phyloP scores from a whole-genome alignment of 1,139 yeast genomes.

The Komagataea norvegica region DNA sequence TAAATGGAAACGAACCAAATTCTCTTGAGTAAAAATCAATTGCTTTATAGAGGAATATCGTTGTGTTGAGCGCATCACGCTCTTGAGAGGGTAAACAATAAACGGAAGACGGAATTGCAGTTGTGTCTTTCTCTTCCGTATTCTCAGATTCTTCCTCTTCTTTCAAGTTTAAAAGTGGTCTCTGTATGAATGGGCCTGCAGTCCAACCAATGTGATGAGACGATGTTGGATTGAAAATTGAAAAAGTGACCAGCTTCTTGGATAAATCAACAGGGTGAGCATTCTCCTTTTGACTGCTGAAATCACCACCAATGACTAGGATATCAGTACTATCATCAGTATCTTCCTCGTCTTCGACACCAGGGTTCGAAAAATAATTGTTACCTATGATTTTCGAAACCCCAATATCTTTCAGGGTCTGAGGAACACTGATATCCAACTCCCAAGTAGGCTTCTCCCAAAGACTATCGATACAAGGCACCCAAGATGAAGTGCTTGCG shows the following conservation, averaged over 20 bases:
- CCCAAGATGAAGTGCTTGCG: constrained; percentile 88
- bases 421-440: constrained; percentile 74
- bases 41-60: constrained; percentile 71
- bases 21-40: constrained; percentile 81
- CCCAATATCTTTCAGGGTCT: constrained; percentile 72
- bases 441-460: constrained; percentile 95
- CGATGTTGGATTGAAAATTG: constrained; percentile 79
- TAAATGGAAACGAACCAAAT: constrained; percentile 90
- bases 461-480: constrained; percentile 87
- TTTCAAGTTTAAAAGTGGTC: constrained; percentile 29
- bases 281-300: constrained; percentile 45
- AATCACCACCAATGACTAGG: constrained; percentile 74
- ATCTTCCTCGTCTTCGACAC: constrained; percentile 31
- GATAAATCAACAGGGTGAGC: constrained; percentile 59
- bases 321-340: constrained; percentile 45
- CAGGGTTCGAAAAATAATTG: constrained; percentile 25
- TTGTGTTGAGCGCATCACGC: constrained; percentile 58
- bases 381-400: constrained; percentile 40
- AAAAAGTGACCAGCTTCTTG: constrained; percentile 75
- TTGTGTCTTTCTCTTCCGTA: constrained; percentile 33
- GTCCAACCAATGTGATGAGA: constrained; percentile 98
- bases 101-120: constrained; percentile 32
- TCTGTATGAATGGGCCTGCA: constrained; percentile 77
- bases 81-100: constrained; percentile 25
- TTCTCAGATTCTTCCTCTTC: constrained; percentile 42